A percentile compares a stretch with the other conserved stretches of the same genome.
Evolutionary conservation across 169 alveolate genomes (phyloP).

Genomic region (Eimeria praecox): DNA sequence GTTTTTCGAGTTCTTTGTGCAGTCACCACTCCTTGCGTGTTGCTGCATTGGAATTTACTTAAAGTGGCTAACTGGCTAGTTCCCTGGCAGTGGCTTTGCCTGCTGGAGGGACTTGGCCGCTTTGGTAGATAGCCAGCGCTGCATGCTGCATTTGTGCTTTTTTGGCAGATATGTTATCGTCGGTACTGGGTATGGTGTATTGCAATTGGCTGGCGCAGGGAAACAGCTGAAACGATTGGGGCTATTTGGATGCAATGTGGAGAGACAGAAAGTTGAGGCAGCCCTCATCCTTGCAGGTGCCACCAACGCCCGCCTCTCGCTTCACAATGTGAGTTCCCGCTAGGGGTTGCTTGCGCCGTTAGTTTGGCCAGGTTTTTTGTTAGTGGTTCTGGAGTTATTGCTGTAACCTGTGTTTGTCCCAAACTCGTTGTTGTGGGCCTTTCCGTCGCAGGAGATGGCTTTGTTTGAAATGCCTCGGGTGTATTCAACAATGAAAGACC

Average conservation of each 20-base stretch:
- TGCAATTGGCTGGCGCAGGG: conserved; percentile 35
- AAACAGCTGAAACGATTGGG: conserved; percentile 75
- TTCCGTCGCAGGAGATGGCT: conserved; percentile 72
- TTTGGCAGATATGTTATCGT: neutral
- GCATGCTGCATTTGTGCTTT: neutral
- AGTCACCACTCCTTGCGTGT: neutral
- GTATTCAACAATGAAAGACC: conserved; percentile 72
- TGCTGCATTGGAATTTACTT: neutral
- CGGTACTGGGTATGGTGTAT: neutral
- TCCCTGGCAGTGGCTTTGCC: neutral
- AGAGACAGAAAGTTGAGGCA: conserved; percentile 71
- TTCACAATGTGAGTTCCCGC: conserved; percentile 59
- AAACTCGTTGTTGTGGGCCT: neutral
- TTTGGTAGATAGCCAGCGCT: neutral
- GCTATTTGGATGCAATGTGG: conserved; percentile 78
- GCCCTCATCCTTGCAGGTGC: conserved; percentile 80
- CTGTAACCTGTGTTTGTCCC: neutral
- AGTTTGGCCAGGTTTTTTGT: neutral
- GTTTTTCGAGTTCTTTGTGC: neutral
- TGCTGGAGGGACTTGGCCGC: neutral
- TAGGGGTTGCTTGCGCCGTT: neutral
- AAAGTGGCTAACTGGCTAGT: neutral
- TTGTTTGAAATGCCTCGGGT: conserved; percentile 75
- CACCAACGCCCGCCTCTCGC: conserved; percentile 61
- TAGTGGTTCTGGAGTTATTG: neutral